These are phyloP conservation scores for Trypethelium eluteriae DNA, from an alignment of 495 filamentous ascomycete species.

Conservation along the genomic window DNA sequence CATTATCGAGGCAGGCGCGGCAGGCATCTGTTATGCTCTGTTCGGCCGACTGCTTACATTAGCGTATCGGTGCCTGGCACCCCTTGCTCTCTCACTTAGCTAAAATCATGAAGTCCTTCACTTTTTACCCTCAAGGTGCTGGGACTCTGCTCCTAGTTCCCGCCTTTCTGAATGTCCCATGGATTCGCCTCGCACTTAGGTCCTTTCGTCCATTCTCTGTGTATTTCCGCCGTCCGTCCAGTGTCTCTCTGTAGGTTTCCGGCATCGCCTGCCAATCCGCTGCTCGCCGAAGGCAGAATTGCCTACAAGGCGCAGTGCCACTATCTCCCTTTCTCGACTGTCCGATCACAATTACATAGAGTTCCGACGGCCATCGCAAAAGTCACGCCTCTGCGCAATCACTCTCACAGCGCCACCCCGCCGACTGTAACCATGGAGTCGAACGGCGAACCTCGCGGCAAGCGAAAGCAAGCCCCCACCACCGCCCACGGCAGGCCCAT, in stretches of 20 bases:
- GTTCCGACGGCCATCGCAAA: background rate
- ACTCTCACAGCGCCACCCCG: background rate
- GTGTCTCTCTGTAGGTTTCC: background rate
- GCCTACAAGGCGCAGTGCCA: background rate
- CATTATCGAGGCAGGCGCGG: no score
- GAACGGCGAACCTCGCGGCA: constrained; percentile 46
- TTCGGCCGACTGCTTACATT: constrained; percentile 9
- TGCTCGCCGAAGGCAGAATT: background rate
- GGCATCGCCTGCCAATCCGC: background rate
- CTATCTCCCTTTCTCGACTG: background rate
- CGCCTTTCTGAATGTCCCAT: constrained; percentile 6
- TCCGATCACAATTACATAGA: background rate
- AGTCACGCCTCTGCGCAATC: background rate
- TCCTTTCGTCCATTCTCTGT: background rate
- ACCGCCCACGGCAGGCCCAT: constrained; percentile 46
- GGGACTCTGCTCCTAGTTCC: background rate
- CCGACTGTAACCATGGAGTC: constrained; percentile 40
- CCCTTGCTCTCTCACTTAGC: background rate
- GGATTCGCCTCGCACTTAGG: background rate
- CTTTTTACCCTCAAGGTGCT: background rate
- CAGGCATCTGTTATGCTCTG: background rate
- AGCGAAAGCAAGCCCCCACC: constrained; percentile 55
- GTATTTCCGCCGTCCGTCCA: background rate
- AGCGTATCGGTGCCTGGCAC: background rate
- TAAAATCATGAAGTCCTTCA: background rate